Conservation (phyloP, 2,329 filamentous ascomycete species). For the Fusarium luffae region DNA sequence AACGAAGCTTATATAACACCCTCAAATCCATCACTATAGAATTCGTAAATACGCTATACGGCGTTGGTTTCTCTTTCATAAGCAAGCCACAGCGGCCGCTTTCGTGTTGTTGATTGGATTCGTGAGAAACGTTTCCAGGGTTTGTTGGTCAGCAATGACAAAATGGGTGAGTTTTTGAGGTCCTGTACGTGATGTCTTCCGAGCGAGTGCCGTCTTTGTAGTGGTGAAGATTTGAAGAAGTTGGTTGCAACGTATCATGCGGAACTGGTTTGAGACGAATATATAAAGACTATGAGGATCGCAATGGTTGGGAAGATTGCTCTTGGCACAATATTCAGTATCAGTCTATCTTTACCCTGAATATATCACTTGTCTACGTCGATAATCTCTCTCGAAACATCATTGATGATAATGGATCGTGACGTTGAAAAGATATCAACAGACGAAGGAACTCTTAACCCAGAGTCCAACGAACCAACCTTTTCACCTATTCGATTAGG, state of each 20-base stretch:
- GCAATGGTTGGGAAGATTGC: background rate
- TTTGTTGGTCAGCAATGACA: constrained; percentile 4
- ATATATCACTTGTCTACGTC: background rate
- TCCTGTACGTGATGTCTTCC: background rate
- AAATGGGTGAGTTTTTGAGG: background rate
- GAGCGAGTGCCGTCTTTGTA: background rate
- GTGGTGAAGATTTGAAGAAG: background rate
- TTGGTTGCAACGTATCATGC: background rate
- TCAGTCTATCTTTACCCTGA: background rate
- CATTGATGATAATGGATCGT: constrained; percentile 32
- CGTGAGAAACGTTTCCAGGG: background rate
- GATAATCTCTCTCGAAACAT: background rate
- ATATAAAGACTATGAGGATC: constrained; percentile 7
- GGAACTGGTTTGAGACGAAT: background rate
- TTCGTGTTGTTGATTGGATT: constrained; percentile 6
- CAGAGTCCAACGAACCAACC: background rate
- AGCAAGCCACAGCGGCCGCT: constrained; percentile 4
- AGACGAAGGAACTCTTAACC: constrained; percentile 9
- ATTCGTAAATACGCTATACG: background rate
- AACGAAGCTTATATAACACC: background rate
- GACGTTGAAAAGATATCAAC: constrained; percentile 44
- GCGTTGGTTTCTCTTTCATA: background rate
- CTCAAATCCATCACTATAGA: background rate
- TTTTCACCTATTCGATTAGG: constrained; percentile 31
- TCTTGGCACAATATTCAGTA: background rate